Base-by-base conservation (phyloP, 352 stramenopile species). In the Thalassiosira ordinaria region DNA sequence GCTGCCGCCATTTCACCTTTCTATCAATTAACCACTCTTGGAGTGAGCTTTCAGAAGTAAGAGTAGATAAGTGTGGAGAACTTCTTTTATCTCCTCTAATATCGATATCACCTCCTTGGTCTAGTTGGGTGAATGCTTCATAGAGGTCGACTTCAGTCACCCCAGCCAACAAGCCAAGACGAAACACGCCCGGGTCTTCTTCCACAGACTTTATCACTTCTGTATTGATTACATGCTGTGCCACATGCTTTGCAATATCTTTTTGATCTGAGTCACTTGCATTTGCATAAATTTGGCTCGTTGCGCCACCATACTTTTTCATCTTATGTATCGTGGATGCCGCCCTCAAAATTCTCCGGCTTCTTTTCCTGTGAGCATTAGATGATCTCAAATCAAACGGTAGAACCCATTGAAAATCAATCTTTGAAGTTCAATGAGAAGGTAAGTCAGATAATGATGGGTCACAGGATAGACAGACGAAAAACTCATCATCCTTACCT, bases 361-460 rank as follows among this genome's bases (percentile, higher is more conserved):
- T 51, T 18, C 57, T 66, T 66, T 53, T 52, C 57, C 57, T 66
- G 20, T 66, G 22, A 22, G 57, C 57, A 22, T 53, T 4, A 9
- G 57, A 53, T 66, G 31, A 29, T 33, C 44, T 61, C 13, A 61
- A 16, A 16, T 61, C 26, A 44, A 24, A 9, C 7, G 6, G 52
- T 24, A 66, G 16, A n/a, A 66, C 61, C 61, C 61, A 70, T 49
- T 70, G 18, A 49, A 70, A 70, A 39, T 60, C 47, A 57, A 57
- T 57, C 47, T n/a, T n/a, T 57, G 47, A 7, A 55, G 27, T 26
- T 13, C 35, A 55, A 29, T 55, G 27, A 3, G n/a, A 11, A 55
- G 18, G n/a, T n/a, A 27, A 27, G 13, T 51, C 41, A 51, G 16
- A 51, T 7, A 16, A 20, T 16, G 18, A 11, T 5, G 33, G 11